Percentiles rank a stretch among this genome's conserved stretches.
Conservation (phyloP, 306 rosid genomes). For the Begonia fuchsioides region DNA sequence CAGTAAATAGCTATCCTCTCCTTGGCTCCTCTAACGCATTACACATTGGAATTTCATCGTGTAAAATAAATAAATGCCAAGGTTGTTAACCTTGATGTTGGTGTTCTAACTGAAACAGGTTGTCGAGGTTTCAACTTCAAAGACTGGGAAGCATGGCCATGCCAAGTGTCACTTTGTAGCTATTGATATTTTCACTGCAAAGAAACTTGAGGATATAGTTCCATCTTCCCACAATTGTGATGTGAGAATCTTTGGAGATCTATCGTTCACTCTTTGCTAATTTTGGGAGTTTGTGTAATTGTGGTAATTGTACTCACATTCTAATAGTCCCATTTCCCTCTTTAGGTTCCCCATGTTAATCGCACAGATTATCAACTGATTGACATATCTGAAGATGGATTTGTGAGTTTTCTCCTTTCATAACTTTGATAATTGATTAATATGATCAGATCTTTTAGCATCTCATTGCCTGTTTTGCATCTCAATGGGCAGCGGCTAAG, state of each 20-base stretch:
- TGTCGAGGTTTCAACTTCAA: slow-evolving; percentile 87
- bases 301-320: background rate
- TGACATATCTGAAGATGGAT: slow-evolving; percentile 82
- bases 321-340: background rate
- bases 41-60: too few relatives aligned
- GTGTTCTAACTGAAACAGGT: slow-evolving; percentile 24
- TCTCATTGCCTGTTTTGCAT: too few relatives aligned
- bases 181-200: slow-evolving; percentile 62
- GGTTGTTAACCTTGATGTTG: too few relatives aligned
- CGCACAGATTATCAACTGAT: slow-evolving; percentile 79
- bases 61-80: too few relatives aligned
- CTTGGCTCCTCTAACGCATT: too few relatives aligned
- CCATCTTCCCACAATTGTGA: slow-evolving; percentile 88
- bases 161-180: slow-evolving; percentile 87
- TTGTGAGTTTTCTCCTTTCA: slow-evolving; percentile 23
- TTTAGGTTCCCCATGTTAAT: slow-evolving; percentile 76
- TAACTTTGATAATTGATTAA: background rate
- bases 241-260: slow-evolving; percentile 21
- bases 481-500: too few relatives aligned
- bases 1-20: too few relatives aligned
- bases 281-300: background rate
- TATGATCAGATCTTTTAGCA: too few relatives aligned
- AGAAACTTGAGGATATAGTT: slow-evolving; percentile 82
- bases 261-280: background rate
- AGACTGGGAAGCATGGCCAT: slow-evolving; percentile 85